Base-by-base conservation (phyloP, 2,329 filamentous ascomycete genomes). In the Orbilia quercus region DNA sequence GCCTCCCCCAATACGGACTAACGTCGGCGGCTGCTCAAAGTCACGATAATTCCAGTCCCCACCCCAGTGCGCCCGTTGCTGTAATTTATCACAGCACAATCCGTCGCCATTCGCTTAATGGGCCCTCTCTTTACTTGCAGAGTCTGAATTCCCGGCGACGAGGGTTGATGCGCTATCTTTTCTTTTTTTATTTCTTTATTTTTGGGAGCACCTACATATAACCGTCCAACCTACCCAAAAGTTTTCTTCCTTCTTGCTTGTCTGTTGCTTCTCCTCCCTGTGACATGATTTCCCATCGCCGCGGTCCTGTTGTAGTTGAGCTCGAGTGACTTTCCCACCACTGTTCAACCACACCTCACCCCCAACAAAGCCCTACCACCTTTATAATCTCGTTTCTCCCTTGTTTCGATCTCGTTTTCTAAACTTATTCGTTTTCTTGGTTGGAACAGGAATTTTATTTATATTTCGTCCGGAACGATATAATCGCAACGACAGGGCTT, bases 401-500 rank as follows among this genome's bases (percentile, higher is more conserved):
- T 69, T 31, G 22, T 28, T 44, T 57, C 60, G 69, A 54, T 73
- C 60, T 66, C 18, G n/a, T 54, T 51, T 58, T 58, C 53, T 60
- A 73, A 73, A 73, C 36, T 53, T n/a, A 23, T 67, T 53, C 14
- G 58, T 62, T 31, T 59, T n/a, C n/a, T n/a, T n/a, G n/a, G 50
- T 66, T 66, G 47, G 44, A 65, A 58, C 23, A 34, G 66, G 69
- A 54, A 50, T n/a, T n/a, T n/a, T n/a, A 73, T 66, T 66, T 45
- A 66, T 66, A 66, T 60, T 65, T 73, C 69, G 69, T 73, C 69
- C 51, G 69, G 69, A 65, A 73, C 69, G 69, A 73, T 73, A 66
- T 66, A 73, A 62, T 25, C 48, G 54, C 36, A 59, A 36, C 18
- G 45, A 42, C 47, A 45, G 20, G 38, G 16, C 40, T 11, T 38